These are phyloP conservation scores for Suhomyces choctaworum DNA, from an alignment of 1,139 yeast genomes.

Conservation along the genomic window DNA sequence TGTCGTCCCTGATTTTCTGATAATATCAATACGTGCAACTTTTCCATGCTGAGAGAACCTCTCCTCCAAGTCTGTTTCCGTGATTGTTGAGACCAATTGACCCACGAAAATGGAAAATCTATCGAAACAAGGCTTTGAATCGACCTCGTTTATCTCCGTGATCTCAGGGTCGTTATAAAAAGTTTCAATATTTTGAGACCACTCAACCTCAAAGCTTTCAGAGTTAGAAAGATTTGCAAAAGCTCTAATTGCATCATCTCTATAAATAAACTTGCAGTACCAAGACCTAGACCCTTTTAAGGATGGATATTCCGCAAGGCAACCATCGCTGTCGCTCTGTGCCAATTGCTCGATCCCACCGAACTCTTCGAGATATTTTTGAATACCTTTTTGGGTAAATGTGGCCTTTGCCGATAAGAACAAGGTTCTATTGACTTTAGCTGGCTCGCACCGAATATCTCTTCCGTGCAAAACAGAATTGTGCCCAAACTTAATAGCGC, in stretches of 20 bases:
- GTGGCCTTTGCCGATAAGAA: conserved; percentile 44
- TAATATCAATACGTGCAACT: conserved; percentile 51
- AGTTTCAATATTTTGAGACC: conserved; percentile 78
- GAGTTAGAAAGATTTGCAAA: conserved; percentile 66
- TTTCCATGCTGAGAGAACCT: conserved; percentile 70
- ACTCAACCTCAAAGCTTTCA: conserved; percentile 59
- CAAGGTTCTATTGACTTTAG: conserved; percentile 85
- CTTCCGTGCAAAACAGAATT: conserved; percentile 71
- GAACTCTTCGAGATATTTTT: conserved; percentile 44
- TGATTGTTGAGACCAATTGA: conserved; percentile 56
- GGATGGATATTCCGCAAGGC: conserved; percentile 19
- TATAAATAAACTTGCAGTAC: conserved; percentile 79
- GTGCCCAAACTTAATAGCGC: conserved; percentile 70
- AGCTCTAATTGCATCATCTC: conserved; percentile 90
- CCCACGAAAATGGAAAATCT: conserved; percentile 76
- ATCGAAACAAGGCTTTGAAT: conserved; percentile 46
- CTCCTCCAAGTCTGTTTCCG: conserved; percentile 53
- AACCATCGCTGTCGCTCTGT: conserved; percentile 47
- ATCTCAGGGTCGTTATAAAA: conserved; percentile 11
- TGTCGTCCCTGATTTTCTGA: conserved; percentile 49
- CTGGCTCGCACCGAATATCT: conserved; percentile 81
- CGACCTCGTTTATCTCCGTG: conserved; percentile 12
- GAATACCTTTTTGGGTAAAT: conserved; percentile 33
- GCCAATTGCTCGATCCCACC: conserved; percentile 77
- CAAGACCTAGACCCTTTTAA: conserved; percentile 44